These are phyloP conservation scores for Zymoseptoria pseudotritici DNA, from an alignment of 2,329 filamentous ascomycete genomes.

Conservation along the genomic window DNA sequence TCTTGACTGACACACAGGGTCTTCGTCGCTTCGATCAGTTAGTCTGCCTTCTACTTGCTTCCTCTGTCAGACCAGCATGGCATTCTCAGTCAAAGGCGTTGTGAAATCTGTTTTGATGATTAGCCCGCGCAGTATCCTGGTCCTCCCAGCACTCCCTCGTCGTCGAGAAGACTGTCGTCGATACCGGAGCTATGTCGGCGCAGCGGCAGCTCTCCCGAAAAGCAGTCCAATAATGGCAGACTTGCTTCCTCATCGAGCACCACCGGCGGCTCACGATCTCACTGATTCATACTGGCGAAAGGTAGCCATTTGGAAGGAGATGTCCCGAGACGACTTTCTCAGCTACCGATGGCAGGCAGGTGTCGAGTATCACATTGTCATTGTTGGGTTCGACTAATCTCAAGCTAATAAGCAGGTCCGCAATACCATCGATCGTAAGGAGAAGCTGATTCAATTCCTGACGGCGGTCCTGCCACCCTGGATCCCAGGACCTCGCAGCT, in stretches of 20 bases:
- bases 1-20: background rate
- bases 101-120: background rate
- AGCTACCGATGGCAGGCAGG: conserved; percentile 50
- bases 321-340: conserved; percentile 43
- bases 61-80: background rate
- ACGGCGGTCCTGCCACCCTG: conserved; percentile 42
- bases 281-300: conserved; percentile 14
- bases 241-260: background rate
- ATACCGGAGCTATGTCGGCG: background rate
- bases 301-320: conserved; percentile 39
- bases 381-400: background rate
- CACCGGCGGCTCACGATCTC: background rate
- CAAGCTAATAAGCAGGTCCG: conserved; percentile 31
- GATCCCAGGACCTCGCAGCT: conserved; percentile 34
- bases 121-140: background rate
- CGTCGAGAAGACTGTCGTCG: background rate
- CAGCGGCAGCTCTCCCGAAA: background rate
- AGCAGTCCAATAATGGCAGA: background rate
- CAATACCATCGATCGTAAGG: conserved; percentile 44
- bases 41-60: background rate
- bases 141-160: background rate
- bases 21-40: background rate
- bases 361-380: conserved; percentile 6
- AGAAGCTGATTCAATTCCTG: conserved; percentile 45
- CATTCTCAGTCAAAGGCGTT: background rate